Evolutionary conservation across 108 stramenopile genomes (phyloP).

Genomic region (Thalassiosira profunda): DNA sequence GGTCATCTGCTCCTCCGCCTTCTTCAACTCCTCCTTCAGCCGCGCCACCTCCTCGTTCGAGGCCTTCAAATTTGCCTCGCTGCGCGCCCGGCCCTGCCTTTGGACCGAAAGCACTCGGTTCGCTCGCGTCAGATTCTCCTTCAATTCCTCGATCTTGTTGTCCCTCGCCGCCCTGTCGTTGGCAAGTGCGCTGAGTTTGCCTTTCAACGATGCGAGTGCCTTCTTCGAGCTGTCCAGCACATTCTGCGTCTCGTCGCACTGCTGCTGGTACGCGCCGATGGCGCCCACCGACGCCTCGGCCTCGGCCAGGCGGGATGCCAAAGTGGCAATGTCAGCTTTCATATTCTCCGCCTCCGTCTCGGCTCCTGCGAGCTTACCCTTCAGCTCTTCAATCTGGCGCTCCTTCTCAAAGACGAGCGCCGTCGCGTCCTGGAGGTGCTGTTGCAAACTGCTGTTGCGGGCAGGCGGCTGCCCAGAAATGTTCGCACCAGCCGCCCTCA

Average conservation of each 20-base stretch:
- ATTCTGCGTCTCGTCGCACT: slow-evolving; percentile 4
- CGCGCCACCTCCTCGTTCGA: slow-evolving; percentile 2
- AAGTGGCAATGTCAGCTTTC: slow-evolving; percentile 18
- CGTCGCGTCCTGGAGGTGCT: slow-evolving; percentile 23
- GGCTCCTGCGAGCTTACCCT: not conserved
- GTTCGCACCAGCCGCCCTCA: slow-evolving; percentile 1
- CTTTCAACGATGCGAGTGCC: slow-evolving; percentile 16
- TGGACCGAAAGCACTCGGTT: slow-evolving; percentile 26
- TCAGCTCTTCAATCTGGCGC: slow-evolving; percentile 8
- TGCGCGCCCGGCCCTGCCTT: slow-evolving; percentile 32
- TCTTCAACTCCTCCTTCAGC: slow-evolving; percentile 18
- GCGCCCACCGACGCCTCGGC: slow-evolving; percentile 14
- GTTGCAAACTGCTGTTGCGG: not conserved
- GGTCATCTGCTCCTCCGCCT: slow-evolving; percentile 16
- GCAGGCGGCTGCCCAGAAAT: slow-evolving; percentile 8
- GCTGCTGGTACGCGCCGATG: slow-evolving; percentile 14
- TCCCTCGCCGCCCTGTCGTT: slow-evolving; percentile 19
- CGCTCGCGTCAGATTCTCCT: slow-evolving; percentile 7
- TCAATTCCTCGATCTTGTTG: slow-evolving; percentile 12
- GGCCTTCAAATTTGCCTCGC: slow-evolving; percentile 16
- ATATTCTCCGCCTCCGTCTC: slow-evolving; percentile 20
- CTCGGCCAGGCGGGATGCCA: slow-evolving; percentile 17
- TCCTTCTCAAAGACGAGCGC: slow-evolving; percentile 20
- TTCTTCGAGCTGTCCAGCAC: slow-evolving; percentile 3
- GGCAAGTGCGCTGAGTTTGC: slow-evolving; percentile 4